These are phyloP conservation scores for Telopea speciosissima DNA, from an alignment of 177 flowering plant genomes.

Conservation along the genomic window DNA sequence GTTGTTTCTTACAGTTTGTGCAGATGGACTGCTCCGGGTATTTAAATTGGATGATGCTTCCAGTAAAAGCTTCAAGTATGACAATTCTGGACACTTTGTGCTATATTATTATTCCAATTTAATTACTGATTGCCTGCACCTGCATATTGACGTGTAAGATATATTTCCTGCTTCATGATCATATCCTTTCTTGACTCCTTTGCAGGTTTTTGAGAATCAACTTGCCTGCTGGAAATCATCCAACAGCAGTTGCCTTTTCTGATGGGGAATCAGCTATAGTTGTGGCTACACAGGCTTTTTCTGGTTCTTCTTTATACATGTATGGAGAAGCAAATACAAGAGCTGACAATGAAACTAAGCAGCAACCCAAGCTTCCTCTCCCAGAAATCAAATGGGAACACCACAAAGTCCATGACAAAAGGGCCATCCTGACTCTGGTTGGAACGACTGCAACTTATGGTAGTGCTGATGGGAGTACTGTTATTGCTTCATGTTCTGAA, in stretches of 20 bases:
- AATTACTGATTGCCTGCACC: not conserved
- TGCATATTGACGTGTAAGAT: not conserved
- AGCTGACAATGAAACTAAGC: slow-evolving; percentile 39
- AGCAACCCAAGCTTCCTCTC: slow-evolving; percentile 67
- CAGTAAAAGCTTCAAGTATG: slow-evolving; percentile 93
- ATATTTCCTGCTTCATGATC: slow-evolving; percentile 1
- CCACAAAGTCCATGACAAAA: slow-evolving; percentile 75
- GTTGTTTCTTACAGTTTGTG: slow-evolving; percentile 63
- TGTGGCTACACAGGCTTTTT: slow-evolving; percentile 70
- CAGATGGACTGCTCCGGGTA: slow-evolving; percentile 83
- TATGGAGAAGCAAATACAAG: slow-evolving; percentile 66
- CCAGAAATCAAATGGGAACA: slow-evolving; percentile 95
- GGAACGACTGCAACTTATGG: slow-evolving; percentile 81
- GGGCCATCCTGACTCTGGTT: slow-evolving; percentile 53
- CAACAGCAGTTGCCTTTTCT: slow-evolving; percentile 68
- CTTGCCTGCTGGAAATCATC: slow-evolving; percentile 85
- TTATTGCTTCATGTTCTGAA: slow-evolving; percentile 89
- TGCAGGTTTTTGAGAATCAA: slow-evolving; percentile 81
- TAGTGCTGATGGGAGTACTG: slow-evolving; percentile 85
- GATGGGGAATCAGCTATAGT: slow-evolving; percentile 71
- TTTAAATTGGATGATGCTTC: slow-evolving; percentile 88
- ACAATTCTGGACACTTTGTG: slow-evolving; percentile 4
- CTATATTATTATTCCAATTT: not conserved
- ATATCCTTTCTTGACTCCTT: not conserved
- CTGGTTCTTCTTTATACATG: slow-evolving; percentile 77